Evolutionary conservation across 805 yeast genomes (phyloP).

Genomic region (Candida andamanensis): DNA sequence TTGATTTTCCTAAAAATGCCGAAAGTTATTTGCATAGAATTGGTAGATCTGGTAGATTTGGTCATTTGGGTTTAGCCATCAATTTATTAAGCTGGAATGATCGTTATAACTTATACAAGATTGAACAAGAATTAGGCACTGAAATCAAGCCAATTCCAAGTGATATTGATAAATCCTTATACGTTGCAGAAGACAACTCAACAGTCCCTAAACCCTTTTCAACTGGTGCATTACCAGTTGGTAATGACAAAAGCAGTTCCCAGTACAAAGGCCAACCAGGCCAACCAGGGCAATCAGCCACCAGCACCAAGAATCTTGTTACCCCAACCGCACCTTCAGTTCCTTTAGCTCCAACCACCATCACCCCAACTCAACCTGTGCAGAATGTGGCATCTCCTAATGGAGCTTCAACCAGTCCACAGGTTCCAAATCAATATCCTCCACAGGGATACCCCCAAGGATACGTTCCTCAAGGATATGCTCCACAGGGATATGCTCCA

Average conservation of each 20-base stretch:
- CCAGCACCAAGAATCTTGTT: neutral
- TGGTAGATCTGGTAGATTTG: conserved; percentile 98
- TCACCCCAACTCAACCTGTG: conserved; percentile 7
- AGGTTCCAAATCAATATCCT: conserved; percentile 6
- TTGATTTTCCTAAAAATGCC: conserved; percentile 97
- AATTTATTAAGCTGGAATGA: conserved; percentile 96
- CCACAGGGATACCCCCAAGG: conserved; percentile 14
- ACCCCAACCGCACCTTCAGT: conserved; percentile 5
- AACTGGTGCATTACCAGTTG: conserved; percentile 53
- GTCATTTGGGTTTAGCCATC: conserved; percentile 96
- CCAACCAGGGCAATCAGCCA: conserved; percentile 4
- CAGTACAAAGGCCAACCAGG: conserved; percentile 45
- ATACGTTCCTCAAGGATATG: conserved; percentile 11
- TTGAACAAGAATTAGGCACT: conserved; percentile 95
- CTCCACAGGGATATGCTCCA: too few relatives aligned
- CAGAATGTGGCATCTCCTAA: conserved; percentile 1
- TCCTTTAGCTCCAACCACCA: conserved; percentile 5
- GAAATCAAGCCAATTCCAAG: conserved; percentile 96
- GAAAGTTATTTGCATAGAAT: conserved; percentile 97
- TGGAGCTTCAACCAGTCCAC: conserved; percentile 10
- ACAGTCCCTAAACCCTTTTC: conserved; percentile 88
- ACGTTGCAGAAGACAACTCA: conserved; percentile 75
- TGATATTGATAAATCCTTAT: conserved; percentile 81
- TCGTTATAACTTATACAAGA: conserved; percentile 85
- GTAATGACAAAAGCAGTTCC: conserved; percentile 32